These are phyloP conservation scores for Ustilago shanxiensis DNA, from an alignment of 1,284 basidiomycete species.

Conservation along the genomic window DNA sequence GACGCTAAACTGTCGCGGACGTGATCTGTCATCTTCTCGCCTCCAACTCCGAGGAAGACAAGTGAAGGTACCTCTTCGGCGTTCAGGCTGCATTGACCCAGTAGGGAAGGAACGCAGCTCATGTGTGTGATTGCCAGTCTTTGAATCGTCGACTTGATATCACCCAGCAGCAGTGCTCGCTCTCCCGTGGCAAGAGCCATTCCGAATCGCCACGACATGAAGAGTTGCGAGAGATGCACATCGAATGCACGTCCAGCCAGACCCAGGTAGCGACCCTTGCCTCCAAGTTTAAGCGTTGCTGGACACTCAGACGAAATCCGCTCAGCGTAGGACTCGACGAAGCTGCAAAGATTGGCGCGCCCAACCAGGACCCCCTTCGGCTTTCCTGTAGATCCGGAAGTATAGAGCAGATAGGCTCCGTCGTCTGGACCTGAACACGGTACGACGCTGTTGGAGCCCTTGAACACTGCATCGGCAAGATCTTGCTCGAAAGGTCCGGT, in stretches of 20 bases:
- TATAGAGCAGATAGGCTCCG: conserved; percentile 74
- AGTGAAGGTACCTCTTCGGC: conserved; percentile 68
- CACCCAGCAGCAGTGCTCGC: conserved; percentile 73
- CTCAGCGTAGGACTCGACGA: conserved; percentile 26
- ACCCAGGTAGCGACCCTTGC: conserved; percentile 19
- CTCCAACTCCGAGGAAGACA: conserved; percentile 74
- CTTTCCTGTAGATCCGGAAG: conserved; percentile 73
- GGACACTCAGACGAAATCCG: conserved; percentile 22
- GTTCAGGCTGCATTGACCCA: conserved; percentile 74
- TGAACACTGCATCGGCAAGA: too few species aligned
- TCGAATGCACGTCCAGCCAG: conserved; percentile 73
- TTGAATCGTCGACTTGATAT: conserved; percentile 73
- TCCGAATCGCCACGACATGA: conserved; percentile 73
- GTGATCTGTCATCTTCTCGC: conserved; percentile 75
- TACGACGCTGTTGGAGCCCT: too few species aligned
- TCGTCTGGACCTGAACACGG: background rate
- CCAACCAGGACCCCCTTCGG: conserved; percentile 75
- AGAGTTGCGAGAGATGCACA: conserved; percentile 74
- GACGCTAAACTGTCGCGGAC: conserved; percentile 75
- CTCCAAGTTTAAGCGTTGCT: conserved; percentile 10
- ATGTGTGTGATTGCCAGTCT: conserved; percentile 74
- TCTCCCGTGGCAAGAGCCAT: conserved; percentile 73
- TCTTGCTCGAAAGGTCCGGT: too few species aligned
- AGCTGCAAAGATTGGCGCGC: conserved; percentile 19
- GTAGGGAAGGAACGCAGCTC: conserved; percentile 75